Conservation (phyloP, 2,329 filamentous ascomycete species). For the Fusarium humuli region DNA sequence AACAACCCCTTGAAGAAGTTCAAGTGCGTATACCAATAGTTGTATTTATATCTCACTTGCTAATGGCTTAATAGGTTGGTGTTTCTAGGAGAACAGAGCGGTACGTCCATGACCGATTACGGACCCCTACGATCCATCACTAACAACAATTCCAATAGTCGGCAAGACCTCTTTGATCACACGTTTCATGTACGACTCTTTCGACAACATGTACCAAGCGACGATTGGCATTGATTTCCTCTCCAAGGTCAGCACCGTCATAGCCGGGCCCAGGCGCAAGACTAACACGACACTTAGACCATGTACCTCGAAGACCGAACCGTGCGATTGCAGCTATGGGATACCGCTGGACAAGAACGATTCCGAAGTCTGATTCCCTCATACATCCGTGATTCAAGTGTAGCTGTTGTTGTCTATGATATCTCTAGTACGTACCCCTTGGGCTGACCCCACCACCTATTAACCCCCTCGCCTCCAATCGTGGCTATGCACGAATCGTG, state of each 20-base stretch:
- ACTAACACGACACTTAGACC: conserved; percentile 64
- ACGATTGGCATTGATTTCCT: conserved; percentile 99
- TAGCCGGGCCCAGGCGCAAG: conserved; percentile 19
- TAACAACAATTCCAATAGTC: conserved; percentile 66
- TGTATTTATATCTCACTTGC: conserved; percentile 15
- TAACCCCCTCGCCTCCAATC: conserved; percentile 17
- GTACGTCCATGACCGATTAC: conserved; percentile 66
- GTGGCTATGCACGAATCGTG: conserved; percentile 23
- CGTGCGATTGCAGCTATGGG: conserved; percentile 96
- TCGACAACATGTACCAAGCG: conserved; percentile 99
- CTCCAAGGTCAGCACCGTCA: conserved; percentile 77
- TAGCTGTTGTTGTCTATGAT: conserved; percentile 98
- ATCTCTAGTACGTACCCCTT: conserved; percentile 76
- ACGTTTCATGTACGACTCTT: conserved; percentile 99
- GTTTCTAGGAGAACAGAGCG: conserved; percentile 97
- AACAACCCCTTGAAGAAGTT: conserved; percentile 99
- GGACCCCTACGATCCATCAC: conserved; percentile 37
- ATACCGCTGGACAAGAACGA: conserved; percentile 96
- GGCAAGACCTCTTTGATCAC: conserved; percentile 99
- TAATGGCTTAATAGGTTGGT: conserved; percentile 75
- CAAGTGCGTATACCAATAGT: conserved; percentile 72
- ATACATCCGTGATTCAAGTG: conserved; percentile 97
- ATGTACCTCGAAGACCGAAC: conserved; percentile 99
- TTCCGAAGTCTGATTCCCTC: conserved; percentile 97
- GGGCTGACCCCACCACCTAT: conserved; percentile 37